phyloP scores from a whole-genome alignment of 1,284 basidiomycete genomes.

The Ceratobasidium sp. region DNA sequence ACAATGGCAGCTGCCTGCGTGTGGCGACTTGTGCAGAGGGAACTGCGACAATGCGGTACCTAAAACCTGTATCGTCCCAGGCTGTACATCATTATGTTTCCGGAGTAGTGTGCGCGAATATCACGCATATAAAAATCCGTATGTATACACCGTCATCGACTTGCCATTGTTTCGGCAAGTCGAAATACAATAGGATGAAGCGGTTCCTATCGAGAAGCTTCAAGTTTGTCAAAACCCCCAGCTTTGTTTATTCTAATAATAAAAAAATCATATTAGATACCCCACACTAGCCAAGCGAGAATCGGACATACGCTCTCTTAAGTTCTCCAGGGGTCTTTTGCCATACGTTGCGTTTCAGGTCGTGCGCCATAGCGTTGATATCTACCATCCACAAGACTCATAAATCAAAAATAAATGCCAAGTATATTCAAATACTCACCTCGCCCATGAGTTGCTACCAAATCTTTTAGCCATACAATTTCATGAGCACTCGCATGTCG shows the following conservation, averaged over 20 bases:
- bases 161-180: neutral
- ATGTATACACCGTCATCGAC: conserved; percentile 2
- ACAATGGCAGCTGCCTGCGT: neutral
- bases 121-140: neutral
- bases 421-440: conserved; percentile 13
- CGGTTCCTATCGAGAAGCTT: neutral
- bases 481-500: conserved; percentile 81
- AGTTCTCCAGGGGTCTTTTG: conserved; percentile 91
- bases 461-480: conserved; percentile 69
- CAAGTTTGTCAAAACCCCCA: conserved; percentile 45
- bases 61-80: neutral
- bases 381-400: conserved; percentile 59
- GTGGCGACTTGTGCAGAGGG: neutral
- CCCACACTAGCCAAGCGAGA: neutral
- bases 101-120: neutral
- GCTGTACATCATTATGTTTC: neutral
- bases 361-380: conserved; percentile 79
- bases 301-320: conserved; percentile 55
- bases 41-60: conserved; percentile 9
- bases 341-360: conserved; percentile 81
- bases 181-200: neutral
- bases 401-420: neutral
- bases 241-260: conserved; percentile 46
- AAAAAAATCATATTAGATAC: neutral
- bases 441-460: conserved; percentile 75